Conservation (phyloP, 768 basidiomycete species). For the Auricularia sp. region DNA sequence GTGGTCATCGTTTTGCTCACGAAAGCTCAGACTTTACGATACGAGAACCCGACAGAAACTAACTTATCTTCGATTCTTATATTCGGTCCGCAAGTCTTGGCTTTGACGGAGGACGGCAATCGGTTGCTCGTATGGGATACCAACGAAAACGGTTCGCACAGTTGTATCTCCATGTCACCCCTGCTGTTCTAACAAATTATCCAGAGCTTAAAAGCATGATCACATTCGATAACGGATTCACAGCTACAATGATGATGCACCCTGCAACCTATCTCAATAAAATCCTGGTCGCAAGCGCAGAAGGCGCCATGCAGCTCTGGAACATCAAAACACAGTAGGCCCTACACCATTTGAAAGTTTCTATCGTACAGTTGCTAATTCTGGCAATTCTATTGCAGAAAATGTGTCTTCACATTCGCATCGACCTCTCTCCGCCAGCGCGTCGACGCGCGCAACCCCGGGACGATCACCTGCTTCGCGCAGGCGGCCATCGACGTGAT, state of each 20-base stretch:
- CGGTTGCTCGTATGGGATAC: constrained; percentile 75
- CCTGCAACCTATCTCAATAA: constrained; percentile 98
- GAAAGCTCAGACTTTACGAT: constrained; percentile 39
- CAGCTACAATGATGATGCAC: constrained; percentile 77
- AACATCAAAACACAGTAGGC: constrained; percentile 77
- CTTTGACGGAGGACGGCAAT: constrained; percentile 68
- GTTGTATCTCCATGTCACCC: constrained; percentile 7
- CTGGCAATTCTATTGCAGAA: constrained; percentile 36
- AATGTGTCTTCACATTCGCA: constrained; percentile 73
- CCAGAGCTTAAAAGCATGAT: constrained; percentile 46
- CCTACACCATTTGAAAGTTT: too few relatives aligned
- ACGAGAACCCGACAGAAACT: constrained; percentile 56
- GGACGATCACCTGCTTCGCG: constrained; percentile 73
- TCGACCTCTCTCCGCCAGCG: constrained; percentile 35
- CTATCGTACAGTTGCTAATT: too few relatives aligned
- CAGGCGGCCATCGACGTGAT: constrained; percentile 67
- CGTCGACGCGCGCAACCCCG: constrained; percentile 22
- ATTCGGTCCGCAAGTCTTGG: constrained; percentile 74
- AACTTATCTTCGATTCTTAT: constrained; percentile 55
- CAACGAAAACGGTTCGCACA: constrained; percentile 40
- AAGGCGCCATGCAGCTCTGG: constrained; percentile 88
- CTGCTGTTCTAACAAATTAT: constrained; percentile 1
- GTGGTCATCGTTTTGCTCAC: neutral
- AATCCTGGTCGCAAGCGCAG: constrained; percentile 69
- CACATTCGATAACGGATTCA: constrained; percentile 74